These are phyloP conservation scores for Colletotrichum orbiculare DNA, from an alignment of 2,329 filamentous ascomycete genomes.

Conservation along the genomic window DNA sequence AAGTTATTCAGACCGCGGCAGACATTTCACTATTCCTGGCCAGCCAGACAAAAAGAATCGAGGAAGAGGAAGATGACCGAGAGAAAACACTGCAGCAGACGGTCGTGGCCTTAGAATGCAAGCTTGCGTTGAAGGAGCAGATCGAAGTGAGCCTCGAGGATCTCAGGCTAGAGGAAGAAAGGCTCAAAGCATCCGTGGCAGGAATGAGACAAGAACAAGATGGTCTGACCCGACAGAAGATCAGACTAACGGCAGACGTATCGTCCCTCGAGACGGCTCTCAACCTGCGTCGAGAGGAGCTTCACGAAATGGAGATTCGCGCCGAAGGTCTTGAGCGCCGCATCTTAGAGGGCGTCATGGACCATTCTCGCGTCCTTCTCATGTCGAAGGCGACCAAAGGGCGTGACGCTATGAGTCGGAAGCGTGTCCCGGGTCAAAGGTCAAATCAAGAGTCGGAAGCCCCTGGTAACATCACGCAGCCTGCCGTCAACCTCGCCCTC, in stretches of 20 bases:
- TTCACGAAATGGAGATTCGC: slow-evolving; percentile 88
- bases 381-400: slow-evolving; percentile 73
- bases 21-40: slow-evolving; percentile 87
- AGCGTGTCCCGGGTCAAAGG: slow-evolving; percentile 62
- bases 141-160: slow-evolving; percentile 66
- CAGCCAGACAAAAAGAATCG: slow-evolving; percentile 78
- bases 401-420: slow-evolving; percentile 68
- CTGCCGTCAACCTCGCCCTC: slow-evolving; percentile 65
- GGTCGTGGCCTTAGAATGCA: slow-evolving; percentile 81
- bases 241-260: slow-evolving; percentile 83
- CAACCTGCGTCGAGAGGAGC: slow-evolving; percentile 87
- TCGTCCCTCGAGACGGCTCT: slow-evolving; percentile 92
- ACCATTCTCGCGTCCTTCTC: slow-evolving; percentile 92
- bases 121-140: slow-evolving; percentile 72
- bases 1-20: slow-evolving; percentile 84
- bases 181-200: slow-evolving; percentile 65
- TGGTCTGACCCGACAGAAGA: slow-evolving; percentile 80
- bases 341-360: slow-evolving; percentile 94
- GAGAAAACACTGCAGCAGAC: slow-evolving; percentile 85
- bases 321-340: slow-evolving; percentile 91
- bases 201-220: slow-evolving; percentile 77
- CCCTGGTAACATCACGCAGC: slow-evolving; percentile 38
- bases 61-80: slow-evolving; percentile 81
- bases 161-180: slow-evolving; percentile 63
- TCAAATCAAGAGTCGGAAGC: slow-evolving; percentile 42